Evolutionary conservation across 306 rosid species (phyloP).

Genomic region (Lathyrus aphaca): DNA sequence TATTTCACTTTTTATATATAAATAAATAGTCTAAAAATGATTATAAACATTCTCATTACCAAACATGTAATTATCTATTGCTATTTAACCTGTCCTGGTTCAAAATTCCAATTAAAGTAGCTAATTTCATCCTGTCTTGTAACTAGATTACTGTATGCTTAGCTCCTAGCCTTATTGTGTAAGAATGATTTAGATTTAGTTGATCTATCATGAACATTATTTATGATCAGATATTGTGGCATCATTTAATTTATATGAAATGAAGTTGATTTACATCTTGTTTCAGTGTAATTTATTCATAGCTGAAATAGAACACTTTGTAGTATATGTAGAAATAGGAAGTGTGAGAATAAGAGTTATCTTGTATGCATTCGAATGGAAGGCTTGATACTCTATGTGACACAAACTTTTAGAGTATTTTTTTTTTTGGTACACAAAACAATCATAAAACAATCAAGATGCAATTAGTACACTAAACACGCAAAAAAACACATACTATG

Average conservation of each 20-base stretch:
- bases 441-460: no score
- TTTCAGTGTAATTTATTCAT: neutral
- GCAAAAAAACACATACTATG: no score
- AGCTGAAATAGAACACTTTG: neutral
- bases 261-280: neutral
- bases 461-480: no score
- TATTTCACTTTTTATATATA: conserved; percentile 33
- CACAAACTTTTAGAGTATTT: no score
- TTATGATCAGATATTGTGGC: neutral
- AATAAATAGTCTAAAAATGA: no score
- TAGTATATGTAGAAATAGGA: neutral
- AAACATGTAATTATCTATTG: conserved; percentile 67
- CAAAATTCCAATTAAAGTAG: conserved; percentile 20
- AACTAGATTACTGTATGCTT: conserved; percentile 60
- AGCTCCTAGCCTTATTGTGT: neutral
- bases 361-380: no score
- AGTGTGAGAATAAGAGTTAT: no score
- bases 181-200: conserved; percentile 9
- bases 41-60: no score
- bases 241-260: neutral
- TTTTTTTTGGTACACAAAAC: no score
- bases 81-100: conserved; percentile 18
- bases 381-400: no score
- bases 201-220: neutral
- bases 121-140: conserved; percentile 43